Percentiles rank a stretch among this genome's conserved stretches.
These are phyloP conservation scores for Hypoxylon sp. DNA, from an alignment of 2,329 filamentous ascomycete genomes.

Conservation along the genomic window DNA sequence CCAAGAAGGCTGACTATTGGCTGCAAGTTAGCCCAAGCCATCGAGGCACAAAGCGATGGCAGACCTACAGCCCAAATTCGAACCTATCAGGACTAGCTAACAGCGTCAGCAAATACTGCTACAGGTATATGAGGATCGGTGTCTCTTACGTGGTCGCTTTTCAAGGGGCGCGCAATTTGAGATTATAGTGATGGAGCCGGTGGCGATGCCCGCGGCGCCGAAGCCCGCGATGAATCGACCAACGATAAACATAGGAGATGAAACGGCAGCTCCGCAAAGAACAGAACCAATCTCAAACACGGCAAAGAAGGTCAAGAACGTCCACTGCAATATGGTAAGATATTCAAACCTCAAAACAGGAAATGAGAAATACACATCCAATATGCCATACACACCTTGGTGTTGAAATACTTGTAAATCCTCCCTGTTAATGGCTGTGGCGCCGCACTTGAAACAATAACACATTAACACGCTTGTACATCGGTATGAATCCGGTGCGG, in stretches of 20 bases:
- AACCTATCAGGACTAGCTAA: conserved; percentile 35
- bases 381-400: conserved; percentile 53
- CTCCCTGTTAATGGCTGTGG: conserved; percentile 58
- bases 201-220: conserved; percentile 60
- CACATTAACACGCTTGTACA: background rate
- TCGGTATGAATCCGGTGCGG: no score
- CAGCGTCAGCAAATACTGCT: background rate
- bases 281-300: conserved; percentile 64
- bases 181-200: conserved; percentile 62
- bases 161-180: conserved; percentile 53
- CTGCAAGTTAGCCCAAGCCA: background rate
- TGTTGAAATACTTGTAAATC: conserved; percentile 56
- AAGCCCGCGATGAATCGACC: conserved; percentile 63
- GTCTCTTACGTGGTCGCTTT: conserved; percentile 48
- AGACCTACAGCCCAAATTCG: conserved; percentile 42
- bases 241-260: conserved; percentile 61
- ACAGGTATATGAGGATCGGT: background rate
- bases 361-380: no score
- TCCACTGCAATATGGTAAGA: conserved; percentile 47
- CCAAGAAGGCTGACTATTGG: conserved; percentile 42
- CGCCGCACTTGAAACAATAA: conserved; percentile 54
- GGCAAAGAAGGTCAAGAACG: conserved; percentile 52
- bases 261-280: conserved; percentile 60
- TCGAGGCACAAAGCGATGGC: no score
- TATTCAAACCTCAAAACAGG: background rate